Evolutionary conservation across 1,139 yeast species (phyloP), one percentile per base, ranked within the genome.

Genomic region (Suhomyces anneliseae): DNA sequence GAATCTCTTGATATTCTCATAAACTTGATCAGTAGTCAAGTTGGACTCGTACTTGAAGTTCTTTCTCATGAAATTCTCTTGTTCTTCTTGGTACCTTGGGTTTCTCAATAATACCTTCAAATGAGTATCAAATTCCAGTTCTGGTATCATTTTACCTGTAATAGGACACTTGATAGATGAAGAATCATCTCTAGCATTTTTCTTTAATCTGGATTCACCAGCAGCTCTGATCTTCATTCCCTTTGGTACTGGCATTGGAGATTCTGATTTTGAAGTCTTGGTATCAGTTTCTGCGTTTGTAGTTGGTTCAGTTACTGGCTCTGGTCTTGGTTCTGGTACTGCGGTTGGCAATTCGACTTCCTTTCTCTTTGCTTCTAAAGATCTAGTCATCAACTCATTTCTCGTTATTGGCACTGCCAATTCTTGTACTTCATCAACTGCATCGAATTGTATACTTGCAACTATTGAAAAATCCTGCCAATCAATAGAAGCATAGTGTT

Each of bases 401-500:
- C 82, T 61, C n/a, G 75, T 68, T 47, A 85, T 59, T 0, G 97
- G 93, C 2, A 71, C 64, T 1, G 87, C 81, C 47, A 87, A 68
- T 44, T 81, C 86, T 8, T 79, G 76, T 12, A 78, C 82, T 46
- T 76, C 74, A 61, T 89, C 96, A 1, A 83, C 72, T 2, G 82
- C 83, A 35, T 81, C 82, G 57, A 90, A 86, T 45, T 78, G 81
- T 10, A 90, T 73, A 1, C 85, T 82, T 42, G 85, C 90, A 4
- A 87, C 87, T 14, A 90, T 72, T 2, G 76, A 71, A 60, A 90
- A 90, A 52, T 87, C 89, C 51, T 85, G 85, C 99, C 99, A 93
- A 64, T 92, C 92, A 27, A 90, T 85, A 31, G 86, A 80, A 0
- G 95, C 92, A 66, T 77, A 88, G 40, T 80, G 83, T 27, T 81